Percentiles rank a stretch among this genome's conserved stretches.
Conservation (phyloP, 139 green algal genomes). For the Edaphochlamys debaryana region DNA sequence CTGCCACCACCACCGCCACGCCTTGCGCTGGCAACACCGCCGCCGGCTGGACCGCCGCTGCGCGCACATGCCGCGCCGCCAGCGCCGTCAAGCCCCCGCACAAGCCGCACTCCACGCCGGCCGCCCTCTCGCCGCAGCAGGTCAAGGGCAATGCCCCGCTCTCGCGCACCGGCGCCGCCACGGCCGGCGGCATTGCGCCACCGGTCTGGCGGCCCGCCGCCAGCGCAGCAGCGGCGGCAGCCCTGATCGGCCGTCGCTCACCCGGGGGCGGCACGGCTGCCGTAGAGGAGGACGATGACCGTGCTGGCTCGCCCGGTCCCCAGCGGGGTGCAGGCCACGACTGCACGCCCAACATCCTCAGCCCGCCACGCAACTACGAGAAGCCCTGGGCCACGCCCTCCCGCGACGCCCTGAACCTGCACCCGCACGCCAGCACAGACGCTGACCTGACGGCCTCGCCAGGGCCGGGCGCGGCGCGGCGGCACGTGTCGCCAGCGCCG, state of each 20-base stretch:
- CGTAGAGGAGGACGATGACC: neutral
- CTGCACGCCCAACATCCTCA: slow-evolving; percentile 39
- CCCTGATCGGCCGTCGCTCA: neutral
- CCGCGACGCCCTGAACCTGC: neutral
- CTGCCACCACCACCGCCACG: too few relatives aligned
- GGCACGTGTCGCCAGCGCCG: too few relatives aligned
- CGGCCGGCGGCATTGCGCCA: neutral
- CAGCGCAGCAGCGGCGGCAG: neutral
- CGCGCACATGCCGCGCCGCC: neutral
- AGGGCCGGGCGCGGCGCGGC: too few relatives aligned
- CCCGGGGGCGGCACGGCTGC: too few relatives aligned
- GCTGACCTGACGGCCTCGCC: too few relatives aligned
- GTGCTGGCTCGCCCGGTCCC: neutral
- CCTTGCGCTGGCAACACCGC: neutral
- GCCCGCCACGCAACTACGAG: slow-evolving; percentile 20
- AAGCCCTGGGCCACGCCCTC: neutral
- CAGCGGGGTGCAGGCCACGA: neutral
- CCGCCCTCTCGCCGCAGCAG: neutral
- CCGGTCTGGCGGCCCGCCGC: neutral
- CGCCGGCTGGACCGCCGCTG: neutral
- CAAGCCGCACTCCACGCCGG: neutral
- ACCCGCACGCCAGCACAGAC: neutral
- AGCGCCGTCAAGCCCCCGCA: neutral
- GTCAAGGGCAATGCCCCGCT: neutral
- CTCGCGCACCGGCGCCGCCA: neutral